A percentile compares a stretch with the other conserved stretches of the same genome.
phyloP scores from a whole-genome alignment of 345 rosid species.

The Gynandropsis gynandra region DNA sequence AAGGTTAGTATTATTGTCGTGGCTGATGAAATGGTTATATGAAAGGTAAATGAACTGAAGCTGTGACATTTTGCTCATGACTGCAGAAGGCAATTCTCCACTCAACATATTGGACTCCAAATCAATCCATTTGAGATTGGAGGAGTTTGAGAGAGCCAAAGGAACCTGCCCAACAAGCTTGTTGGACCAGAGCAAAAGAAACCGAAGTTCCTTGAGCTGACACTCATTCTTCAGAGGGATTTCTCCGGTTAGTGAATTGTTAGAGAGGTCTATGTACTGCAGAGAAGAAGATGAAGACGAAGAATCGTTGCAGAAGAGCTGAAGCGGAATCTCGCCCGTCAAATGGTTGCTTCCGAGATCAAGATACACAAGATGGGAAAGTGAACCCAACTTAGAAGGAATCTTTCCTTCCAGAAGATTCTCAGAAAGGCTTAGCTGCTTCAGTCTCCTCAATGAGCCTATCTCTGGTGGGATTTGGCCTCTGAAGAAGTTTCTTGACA shows the following conservation, averaged over 20 bases:
- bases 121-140: constrained; percentile 75
- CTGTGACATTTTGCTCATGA: constrained; percentile 46
- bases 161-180: constrained; percentile 52
- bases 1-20: constrained; percentile 64
- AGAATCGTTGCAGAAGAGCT: constrained; percentile 58
- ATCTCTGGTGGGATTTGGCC: constrained; percentile 63
- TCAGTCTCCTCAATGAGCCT: constrained; percentile 43
- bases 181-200: constrained; percentile 81
- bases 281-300: constrained; percentile 43
- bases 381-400: constrained; percentile 49
- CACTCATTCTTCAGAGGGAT: constrained; percentile 50
- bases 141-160: constrained; percentile 48
- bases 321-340: constrained; percentile 42
- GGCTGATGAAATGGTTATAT: constrained; percentile 62
- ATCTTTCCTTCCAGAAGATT: constrained; percentile 62
- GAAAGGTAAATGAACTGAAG: constrained; percentile 80
- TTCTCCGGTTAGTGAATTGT: constrained; percentile 59
- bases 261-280: constrained; percentile 67
- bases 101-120: constrained; percentile 58
- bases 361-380: constrained; percentile 43
- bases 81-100: constrained; percentile 67
- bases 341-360: constrained; percentile 57
- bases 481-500: constrained; percentile 58
- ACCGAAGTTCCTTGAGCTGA: constrained; percentile 43
- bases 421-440: constrained; percentile 53